These are phyloP conservation scores for Aphanomyces astaci DNA, from an alignment of 352 stramenopile species.

Conservation along the genomic window DNA sequence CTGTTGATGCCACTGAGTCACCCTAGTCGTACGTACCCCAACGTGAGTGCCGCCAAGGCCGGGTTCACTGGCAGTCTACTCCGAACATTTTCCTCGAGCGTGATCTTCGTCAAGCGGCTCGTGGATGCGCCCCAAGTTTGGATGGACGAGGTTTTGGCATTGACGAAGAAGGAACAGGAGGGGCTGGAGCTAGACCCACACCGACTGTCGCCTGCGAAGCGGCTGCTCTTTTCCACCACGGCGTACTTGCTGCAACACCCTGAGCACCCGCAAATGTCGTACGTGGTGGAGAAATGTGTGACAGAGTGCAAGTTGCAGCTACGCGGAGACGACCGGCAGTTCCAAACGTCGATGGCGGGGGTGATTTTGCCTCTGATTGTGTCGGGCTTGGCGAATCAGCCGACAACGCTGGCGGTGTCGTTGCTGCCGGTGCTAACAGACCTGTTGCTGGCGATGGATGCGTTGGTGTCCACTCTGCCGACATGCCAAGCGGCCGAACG, in stretches of 20 bases:
- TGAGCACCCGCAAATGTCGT: not conserved
- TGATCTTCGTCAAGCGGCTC: constrained; percentile 1
- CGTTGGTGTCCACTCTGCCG: not conserved
- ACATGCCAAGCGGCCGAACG: not conserved
- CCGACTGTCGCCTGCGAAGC: not conserved
- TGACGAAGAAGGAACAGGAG: not conserved
- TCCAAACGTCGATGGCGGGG: constrained; percentile 34
- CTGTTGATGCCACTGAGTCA: not conserved
- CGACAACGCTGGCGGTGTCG: constrained; percentile 22
- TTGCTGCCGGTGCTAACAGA: constrained; percentile 27
- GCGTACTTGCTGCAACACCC: not conserved
- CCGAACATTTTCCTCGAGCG: not conserved
- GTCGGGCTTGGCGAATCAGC: constrained; percentile 38
- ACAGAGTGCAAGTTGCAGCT: not conserved
- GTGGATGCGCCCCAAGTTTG: not conserved
- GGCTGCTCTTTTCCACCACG: constrained; percentile 13
- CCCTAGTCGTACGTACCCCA: not conserved
- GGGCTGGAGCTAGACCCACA: not conserved
- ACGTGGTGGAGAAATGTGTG: not conserved
- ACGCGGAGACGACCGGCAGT: not conserved
- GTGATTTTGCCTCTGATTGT: constrained; percentile 44
- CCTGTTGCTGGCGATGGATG: constrained; percentile 34
- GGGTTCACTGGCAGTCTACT: constrained; percentile 15
- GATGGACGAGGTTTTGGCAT: not conserved
- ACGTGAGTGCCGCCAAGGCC: not conserved